A percentile compares a stretch with the other conserved stretches of the same genome.
Conservation (phyloP, 495 filamentous ascomycete species). For the Podospora pseudocomata region DNA sequence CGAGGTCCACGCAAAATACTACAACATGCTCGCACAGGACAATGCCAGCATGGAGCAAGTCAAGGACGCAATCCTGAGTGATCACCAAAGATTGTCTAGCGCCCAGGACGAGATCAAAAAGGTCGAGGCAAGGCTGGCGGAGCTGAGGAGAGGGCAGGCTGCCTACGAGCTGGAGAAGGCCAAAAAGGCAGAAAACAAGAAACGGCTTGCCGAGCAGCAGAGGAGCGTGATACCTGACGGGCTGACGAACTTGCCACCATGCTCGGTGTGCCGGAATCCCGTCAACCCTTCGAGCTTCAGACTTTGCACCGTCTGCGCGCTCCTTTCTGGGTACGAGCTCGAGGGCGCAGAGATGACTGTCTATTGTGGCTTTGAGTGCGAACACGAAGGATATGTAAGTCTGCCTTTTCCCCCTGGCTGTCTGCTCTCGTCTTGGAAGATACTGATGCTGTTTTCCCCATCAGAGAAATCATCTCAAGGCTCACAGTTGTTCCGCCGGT, state of each 20-base stretch:
- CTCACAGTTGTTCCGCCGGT: constrained; percentile 29
- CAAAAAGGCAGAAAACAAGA: constrained; percentile 34
- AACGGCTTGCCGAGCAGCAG: constrained; percentile 22
- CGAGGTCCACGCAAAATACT: constrained; percentile 34
- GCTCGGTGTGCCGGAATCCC: constrained; percentile 36
- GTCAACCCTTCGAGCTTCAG: constrained; percentile 29
- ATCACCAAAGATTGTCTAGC: constrained; percentile 32
- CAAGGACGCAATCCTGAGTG: constrained; percentile 36
- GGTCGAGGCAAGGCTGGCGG: constrained; percentile 37
- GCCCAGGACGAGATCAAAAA: constrained; percentile 35
- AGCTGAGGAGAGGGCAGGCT: constrained; percentile 42
- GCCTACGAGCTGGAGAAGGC: constrained; percentile 41
- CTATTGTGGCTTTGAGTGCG: constrained; percentile 46
- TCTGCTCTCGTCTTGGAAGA: too few relatives aligned
- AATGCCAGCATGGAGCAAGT: constrained; percentile 35
- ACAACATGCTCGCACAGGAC: constrained; percentile 36
- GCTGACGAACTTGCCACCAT: constrained; percentile 36
- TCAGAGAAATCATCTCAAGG: constrained; percentile 21
- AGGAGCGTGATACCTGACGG: constrained; percentile 25
- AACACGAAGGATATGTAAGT: constrained; percentile 42
- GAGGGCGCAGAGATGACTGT: constrained; percentile 25
- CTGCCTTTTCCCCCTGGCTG: neutral
- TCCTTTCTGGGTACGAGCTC: constrained; percentile 29
- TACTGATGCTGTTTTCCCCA: neutral
- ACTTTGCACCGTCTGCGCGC: constrained; percentile 41